Evolutionary conservation across 495 filamentous ascomycete genomes (phyloP), one percentile per base, ranked within the genome.

Genomic region (Penicillium pancosmium): DNA sequence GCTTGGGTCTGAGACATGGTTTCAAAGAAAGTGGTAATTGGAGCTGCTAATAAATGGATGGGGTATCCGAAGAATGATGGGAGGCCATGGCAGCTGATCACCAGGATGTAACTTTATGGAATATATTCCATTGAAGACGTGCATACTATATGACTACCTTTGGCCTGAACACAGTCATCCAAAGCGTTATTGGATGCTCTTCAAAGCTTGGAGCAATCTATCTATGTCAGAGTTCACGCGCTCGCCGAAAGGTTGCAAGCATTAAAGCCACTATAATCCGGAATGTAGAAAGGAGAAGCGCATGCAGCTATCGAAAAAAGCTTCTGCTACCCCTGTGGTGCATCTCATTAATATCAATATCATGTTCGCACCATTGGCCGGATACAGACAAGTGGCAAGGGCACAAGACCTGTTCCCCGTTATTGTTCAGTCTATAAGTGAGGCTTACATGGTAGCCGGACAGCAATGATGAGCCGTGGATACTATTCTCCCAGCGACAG

Each of bases 41-140:
- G 47, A 41, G 52, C 16, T n/a, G 1, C 33, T 54, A 52, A 40
- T 46, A 44, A 49, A 36, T 33, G 21, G 15, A 25, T 56, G 46
- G 47, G 21, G 2, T 38, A 38, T 25, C 40, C 48, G 47, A 52
- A 54, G 49, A 36, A 31, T 49, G 38, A 25, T 34, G 31, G 25
- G 25, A 18, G 6, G 19, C 13, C 3, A 52, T 51, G 31, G 57
- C 56, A 59, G 54, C 41, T 64, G 57, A 64, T 60, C 43, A 18
- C 12, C 27, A 27, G n/a, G 47, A 44, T 60, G 62, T 64, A 60
- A 64, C 62, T 57, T 13, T 31, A 55, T 60, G 35, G 40, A 48
- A 27, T n/a, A 35, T 15, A 43, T 18, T 8, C 2, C 15, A 43
- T 11, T n/a, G 3, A 18, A 15, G 25, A 11, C 46, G 10, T 25